Percentiles rank a stretch among this genome's conserved stretches.
Evolutionary conservation across 306 rosid genomes (phyloP).

Genomic region (Canavalia ensiformis): DNA sequence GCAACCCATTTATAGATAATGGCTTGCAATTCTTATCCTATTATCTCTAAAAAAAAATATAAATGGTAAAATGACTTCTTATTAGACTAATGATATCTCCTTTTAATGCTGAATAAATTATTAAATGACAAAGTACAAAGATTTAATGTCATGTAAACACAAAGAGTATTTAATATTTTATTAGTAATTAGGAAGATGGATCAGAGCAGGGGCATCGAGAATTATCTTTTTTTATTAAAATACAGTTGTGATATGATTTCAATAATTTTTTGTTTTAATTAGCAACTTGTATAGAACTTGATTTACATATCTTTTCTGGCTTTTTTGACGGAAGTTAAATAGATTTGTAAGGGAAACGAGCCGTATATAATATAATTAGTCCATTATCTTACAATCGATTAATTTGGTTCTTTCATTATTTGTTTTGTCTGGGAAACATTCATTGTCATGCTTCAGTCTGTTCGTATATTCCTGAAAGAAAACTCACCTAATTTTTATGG

Average conservation of each 20-base stretch:
- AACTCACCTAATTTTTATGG: constrained; percentile 2
- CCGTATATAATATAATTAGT: constrained; percentile 2
- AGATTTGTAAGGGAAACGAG: constrained; percentile 25
- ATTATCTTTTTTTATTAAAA: background rate
- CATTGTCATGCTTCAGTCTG: constrained; percentile 33
- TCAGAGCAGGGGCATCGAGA: background rate
- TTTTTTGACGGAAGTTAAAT: constrained; percentile 24
- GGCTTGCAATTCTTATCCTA: too few relatives aligned
- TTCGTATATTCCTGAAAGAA: constrained; percentile 10
- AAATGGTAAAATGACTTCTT: constrained; percentile 12
- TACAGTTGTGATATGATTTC: background rate
- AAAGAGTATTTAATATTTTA: background rate
- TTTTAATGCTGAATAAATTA: background rate
- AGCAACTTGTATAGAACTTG: constrained; percentile 20
- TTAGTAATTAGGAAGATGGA: background rate
- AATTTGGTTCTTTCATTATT: constrained; percentile 31
- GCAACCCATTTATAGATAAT: background rate
- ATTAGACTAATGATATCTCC: background rate
- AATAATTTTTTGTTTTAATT: constrained; percentile 5
- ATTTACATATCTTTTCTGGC: constrained; percentile 17
- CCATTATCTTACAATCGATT: constrained; percentile 8
- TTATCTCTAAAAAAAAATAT: background rate
- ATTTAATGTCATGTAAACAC: constrained; percentile 24
- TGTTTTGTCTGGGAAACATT: constrained; percentile 32
- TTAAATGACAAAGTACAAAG: background rate